A percentile compares a stretch with the other conserved stretches of the same genome.
These are phyloP conservation scores for Marchantia polymorpha DNA, from an alignment of 225 moss, liverwort and hornwort species.

Conservation along the genomic window DNA sequence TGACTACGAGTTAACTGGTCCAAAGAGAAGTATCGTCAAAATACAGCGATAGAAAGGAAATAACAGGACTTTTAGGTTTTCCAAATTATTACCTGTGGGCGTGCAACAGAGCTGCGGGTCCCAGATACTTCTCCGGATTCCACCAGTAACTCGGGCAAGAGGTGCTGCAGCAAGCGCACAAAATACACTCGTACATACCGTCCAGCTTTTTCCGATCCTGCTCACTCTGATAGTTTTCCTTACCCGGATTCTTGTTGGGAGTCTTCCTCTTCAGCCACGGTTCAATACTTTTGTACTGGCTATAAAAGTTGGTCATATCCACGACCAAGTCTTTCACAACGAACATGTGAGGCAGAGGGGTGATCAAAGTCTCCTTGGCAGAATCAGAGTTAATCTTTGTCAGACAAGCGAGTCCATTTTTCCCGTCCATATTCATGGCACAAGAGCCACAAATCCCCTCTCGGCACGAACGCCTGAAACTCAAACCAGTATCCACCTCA, in stretches of 20 bases:
- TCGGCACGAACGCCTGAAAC: constrained; percentile 96
- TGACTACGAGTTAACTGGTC: too few relatives aligned
- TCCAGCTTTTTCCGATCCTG: constrained; percentile 84
- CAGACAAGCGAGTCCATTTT: constrained; percentile 79
- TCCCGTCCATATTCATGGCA: constrained; percentile 88
- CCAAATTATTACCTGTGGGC: constrained; percentile 62
- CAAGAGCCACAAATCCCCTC: constrained; percentile 98
- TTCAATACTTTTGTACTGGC: constrained; percentile 95
- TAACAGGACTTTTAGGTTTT: neutral
- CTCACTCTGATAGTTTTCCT: constrained; percentile 72
- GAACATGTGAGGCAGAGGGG: constrained; percentile 94
- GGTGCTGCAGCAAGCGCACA: constrained; percentile 91
- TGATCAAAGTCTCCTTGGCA: constrained; percentile 57
- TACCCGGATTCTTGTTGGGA: constrained; percentile 43
- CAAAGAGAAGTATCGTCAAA: neutral
- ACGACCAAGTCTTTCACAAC: constrained; percentile 93
- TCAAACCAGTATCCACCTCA: constrained; percentile 65
- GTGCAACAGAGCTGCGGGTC: constrained; percentile 85
- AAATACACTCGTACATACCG: constrained; percentile 98
- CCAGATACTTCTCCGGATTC: constrained; percentile 94
- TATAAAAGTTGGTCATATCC: constrained; percentile 96
- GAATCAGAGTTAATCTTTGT: constrained; percentile 69
- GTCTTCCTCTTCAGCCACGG: constrained; percentile 93
- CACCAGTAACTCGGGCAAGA: constrained; percentile 99
- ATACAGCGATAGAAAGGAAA: neutral